Evolutionary conservation across 495 filamentous ascomycete genomes (phyloP), one percentile per base, ranked within the genome.

Genomic region (Penicillium maclennaniae): DNA sequence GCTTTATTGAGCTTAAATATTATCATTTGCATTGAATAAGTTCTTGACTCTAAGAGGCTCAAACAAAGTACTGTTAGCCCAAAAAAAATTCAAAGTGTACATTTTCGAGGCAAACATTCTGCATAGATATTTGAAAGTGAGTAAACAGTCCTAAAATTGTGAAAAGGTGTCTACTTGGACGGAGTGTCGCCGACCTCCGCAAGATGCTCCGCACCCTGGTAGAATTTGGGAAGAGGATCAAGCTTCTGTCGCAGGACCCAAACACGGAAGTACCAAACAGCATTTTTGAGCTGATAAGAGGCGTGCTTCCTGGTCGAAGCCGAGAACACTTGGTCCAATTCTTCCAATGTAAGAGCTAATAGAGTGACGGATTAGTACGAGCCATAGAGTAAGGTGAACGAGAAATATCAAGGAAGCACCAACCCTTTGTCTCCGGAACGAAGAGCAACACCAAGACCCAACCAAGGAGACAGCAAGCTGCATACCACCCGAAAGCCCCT

Each of bases 401-500:
- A 21, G 25, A 20, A 47, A 54, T 55, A 39, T 51, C 12, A 43
- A 47, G 56, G n/a, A n/a, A n/a, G 54, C 49, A 65, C 66, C 62
- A 47, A 70, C 72, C 66, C 62, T 83, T 85, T 5, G 81, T 83
- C 62, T 83, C 80, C 2, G 78, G 78, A 7, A 84, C 75, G 53
- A 81, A 80, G 23, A 79, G 61, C 49, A 82, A 10, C 3, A 20
- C 38, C 7, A 48, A 31, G 5, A 48, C 16, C 45, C 45, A 48
- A 2, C 34, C 27, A n/a, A 83, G 53, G 6, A 82, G 39, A 66
- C 81, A 83, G 66, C 81, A 77, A 12, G 68, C 80, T 1, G 82
- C 83, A 61, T 86, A 87, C 70, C 81, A 83, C n/a, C 76, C 73
- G 61, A 83, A 84, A 3, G 79, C 81, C 10, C 82, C 83, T 36